Base-by-base conservation (phyloP, 306 rosid genomes). In the Fagus sylvatica region DNA sequence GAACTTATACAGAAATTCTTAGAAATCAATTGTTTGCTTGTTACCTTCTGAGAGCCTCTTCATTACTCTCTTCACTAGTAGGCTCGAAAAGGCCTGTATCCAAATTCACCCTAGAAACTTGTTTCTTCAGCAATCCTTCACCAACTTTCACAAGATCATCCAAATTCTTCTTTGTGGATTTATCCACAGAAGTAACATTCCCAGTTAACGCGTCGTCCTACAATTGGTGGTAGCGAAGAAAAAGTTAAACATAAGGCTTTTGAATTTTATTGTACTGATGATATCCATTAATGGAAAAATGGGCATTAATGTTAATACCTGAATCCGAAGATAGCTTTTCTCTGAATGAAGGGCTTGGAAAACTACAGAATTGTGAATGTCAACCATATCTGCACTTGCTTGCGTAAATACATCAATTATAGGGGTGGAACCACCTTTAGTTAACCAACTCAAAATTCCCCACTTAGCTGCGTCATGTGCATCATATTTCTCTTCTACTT, bases 201-300 rank as follows among this genome's bases (percentile, higher is more conserved):
- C 78, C 79, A 7, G 69, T 77, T 64, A 91, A 74, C 6, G 86
- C 53, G 79, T 89, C 90, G n/a, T 91, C 91, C 93, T 91, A 79
- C 51, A 71, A 46, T 46, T 46, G 11, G 51, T 10, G 51, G 51
- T 46, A 10, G 51, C 0, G 51, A 46, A 46, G 51, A 46, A 46
- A 22, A 46, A 46, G 51, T 46, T 10, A 15, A 46, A 46, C 51
- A 46, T 2, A 10, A 46, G 51, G 51, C 51, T 46, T 13, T 10
- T 46, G 51, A 46, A 46, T 46, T 46, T 8, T 46, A 8, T 46
- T 46, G 11, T 46, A 8, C 1, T 46, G 11, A 46, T 10, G 15
- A 46, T 10, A 46, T 37, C 54, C 79, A 78, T 69, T 59, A 78
- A 74, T 69, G n/a, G 81, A 74, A 79, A 79, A 72, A 68, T 22